These are phyloP conservation scores for Corrigiola litoralis DNA, from an alignment of 179 eudicot genomes.

Conservation along the genomic window DNA sequence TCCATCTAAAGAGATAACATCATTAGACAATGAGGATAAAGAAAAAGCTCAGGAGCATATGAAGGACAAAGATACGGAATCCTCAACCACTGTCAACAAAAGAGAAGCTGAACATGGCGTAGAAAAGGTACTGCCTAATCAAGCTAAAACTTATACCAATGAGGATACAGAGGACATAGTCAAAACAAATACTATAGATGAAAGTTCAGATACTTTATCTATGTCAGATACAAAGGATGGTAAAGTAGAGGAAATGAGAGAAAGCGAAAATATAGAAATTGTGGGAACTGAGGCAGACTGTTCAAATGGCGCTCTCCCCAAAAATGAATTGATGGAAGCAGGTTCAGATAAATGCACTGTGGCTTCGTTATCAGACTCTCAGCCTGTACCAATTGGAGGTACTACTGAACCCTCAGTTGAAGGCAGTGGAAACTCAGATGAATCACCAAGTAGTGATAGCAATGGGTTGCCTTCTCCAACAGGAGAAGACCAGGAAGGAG, in stretches of 20 bases:
- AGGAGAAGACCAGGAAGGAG: conserved; percentile 41
- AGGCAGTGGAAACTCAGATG: conserved; percentile 13
- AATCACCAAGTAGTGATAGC: conserved; percentile 18
- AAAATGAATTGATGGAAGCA: conserved; percentile 21
- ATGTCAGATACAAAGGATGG: conserved; percentile 14
- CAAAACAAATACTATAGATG: conserved; percentile 16
- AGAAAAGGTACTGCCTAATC: conserved; percentile 21
- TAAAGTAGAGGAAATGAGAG: conserved; percentile 9
- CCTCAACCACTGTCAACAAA: conserved; percentile 22
- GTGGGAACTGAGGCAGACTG: conserved; percentile 21
- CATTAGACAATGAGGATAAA: conserved; percentile 16
- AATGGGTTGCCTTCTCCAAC: conserved; percentile 23
- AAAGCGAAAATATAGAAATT: conserved; percentile 12
- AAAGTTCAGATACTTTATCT: neutral
- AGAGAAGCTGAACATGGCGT: conserved; percentile 15
- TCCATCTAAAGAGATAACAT: conserved; percentile 23
- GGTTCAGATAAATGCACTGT: conserved; percentile 14
- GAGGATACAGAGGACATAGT: conserved; percentile 6
- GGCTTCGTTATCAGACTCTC: conserved; percentile 20
- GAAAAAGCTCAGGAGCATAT: conserved; percentile 24
- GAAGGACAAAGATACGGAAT: conserved; percentile 35
- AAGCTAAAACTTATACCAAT: neutral
- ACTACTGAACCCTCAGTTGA: conserved; percentile 18
- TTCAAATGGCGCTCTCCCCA: conserved; percentile 17
- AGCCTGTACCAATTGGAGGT: conserved; percentile 12